These are phyloP conservation scores for Desmodesmus armatus DNA, from an alignment of 139 green algal species.

Conservation along the genomic window DNA sequence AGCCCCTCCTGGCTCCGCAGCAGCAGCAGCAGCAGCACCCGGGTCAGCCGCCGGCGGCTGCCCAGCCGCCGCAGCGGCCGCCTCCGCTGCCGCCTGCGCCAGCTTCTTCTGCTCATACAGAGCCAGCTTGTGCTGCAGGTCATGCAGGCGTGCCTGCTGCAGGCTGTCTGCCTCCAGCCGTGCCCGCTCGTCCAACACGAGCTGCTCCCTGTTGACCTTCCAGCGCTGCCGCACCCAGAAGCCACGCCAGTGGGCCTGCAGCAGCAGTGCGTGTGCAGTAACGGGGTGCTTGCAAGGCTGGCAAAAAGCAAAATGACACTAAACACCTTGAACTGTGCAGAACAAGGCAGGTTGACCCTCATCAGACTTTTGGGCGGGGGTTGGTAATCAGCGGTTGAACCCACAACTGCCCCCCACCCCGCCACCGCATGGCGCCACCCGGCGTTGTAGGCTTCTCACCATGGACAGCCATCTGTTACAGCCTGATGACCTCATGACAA, in stretches of 20 bases:
- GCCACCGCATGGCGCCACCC: too few species aligned
- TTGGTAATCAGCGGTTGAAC: too few species aligned
- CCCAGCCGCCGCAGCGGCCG: constrained; percentile 19
- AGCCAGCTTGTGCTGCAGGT: constrained; percentile 31
- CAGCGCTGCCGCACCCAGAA: constrained; percentile 30
- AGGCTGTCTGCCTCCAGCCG: neutral
- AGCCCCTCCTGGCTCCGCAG: neutral
- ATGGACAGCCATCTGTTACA: neutral
- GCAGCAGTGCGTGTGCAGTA: too few species aligned
- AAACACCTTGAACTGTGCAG: too few species aligned
- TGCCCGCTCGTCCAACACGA: constrained; percentile 22
- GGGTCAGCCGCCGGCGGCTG: neutral
- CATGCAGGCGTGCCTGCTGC: neutral
- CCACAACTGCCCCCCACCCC: too few species aligned
- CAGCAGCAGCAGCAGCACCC: neutral
- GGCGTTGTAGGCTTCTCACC: neutral
- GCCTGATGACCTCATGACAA: neutral
- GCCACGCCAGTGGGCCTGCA: constrained; percentile 31
- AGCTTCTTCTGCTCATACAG: constrained; percentile 2
- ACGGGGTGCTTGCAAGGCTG: too few species aligned
- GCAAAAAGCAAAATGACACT: too few species aligned
- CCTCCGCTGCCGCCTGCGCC: constrained; percentile 8
- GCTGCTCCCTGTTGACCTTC: neutral
- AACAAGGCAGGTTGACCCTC: too few species aligned
- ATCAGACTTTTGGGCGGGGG: too few species aligned